Base-by-base conservation (phyloP, 2,329 filamentous ascomycete species). In the Ascochyta viciae-villosae region DNA sequence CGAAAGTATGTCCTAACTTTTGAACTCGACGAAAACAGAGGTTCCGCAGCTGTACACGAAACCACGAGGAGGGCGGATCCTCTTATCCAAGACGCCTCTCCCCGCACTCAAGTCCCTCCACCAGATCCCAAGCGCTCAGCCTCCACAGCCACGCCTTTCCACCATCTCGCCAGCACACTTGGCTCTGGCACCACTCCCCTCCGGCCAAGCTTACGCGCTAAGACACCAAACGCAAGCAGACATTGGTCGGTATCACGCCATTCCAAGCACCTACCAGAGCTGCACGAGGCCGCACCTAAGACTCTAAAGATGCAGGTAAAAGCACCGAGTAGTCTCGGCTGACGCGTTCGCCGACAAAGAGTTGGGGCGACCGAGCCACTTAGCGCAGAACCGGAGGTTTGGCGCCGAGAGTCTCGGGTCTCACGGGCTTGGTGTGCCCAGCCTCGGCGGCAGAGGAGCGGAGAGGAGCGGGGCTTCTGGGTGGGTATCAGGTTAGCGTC, bases 361-460 rank as follows among this genome's bases (percentile, higher is more conserved):
- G 29, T 22, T 33, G 35, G 26, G 49, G 41, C 54, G 34, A 47
- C 19, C 8, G 26, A 45, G 38, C 50, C 43, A 37, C 46, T 50
- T 60, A 57, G 59, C 29, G 45, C 40, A 19, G 8, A 16, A 44
- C 34, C 4, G 26, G 37, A 22, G 1, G 15, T 13, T 58, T 62
- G 47, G 60, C 62, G 65, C 62, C 63, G 33, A 64, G 62, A 19
- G 6, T 27, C 37, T 51, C 53, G 53, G 53, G 26, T 51, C 42
- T 38, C 19, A 54, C 54, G 54, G 58, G 33, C 65, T 67, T 61
- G 62, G 61, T 55, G 27, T 35, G 43, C 60, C 45, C 44, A 58
- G 57, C 50, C 31, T 65, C 56, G 62, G 62, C 65, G 34, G 41
- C 50, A 55, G 59, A 57, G 60, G 57, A 62, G 64, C 62, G 63